phyloP scores from a whole-genome alignment of 371 early-diverging fungal species.

The Cokeromyces recurvatus region DNA sequence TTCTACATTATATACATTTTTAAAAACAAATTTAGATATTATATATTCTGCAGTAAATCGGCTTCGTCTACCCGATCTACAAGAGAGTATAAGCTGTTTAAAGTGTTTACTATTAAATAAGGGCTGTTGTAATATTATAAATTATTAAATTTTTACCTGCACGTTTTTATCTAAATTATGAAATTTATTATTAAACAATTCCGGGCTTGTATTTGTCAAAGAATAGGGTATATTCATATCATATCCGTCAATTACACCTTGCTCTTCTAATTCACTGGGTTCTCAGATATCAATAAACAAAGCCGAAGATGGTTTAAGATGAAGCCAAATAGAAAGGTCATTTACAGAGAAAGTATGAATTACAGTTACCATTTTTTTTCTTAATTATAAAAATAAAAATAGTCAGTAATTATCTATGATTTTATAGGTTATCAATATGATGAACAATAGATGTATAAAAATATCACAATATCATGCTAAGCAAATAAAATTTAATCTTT shows the following conservation, averaged over 20 bases:
- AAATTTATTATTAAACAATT: slow-evolving; percentile 18
- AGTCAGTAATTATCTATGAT: not conserved
- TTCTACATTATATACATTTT: slow-evolving; percentile 13
- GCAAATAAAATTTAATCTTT: no score
- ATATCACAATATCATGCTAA: not conserved
- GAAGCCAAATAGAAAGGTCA: slow-evolving; percentile 4
- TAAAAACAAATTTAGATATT: slow-evolving; percentile 6
- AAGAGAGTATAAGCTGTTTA: slow-evolving; percentile 11
- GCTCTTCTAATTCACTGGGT: slow-evolving; percentile 17
- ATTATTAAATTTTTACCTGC: slow-evolving; percentile 11
- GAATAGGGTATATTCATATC: slow-evolving; percentile 28
- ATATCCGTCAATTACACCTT: slow-evolving; percentile 23
- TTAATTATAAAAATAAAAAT: not conserved
- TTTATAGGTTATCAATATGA: not conserved
- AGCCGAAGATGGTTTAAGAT: not conserved
- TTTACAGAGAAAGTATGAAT: slow-evolving; percentile 3
- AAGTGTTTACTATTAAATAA: no score
- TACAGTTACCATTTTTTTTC: not conserved
- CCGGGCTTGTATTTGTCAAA: slow-evolving; percentile 12
- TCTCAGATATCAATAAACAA: slow-evolving; percentile 32
- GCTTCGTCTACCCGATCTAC: slow-evolving; percentile 25
- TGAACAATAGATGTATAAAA: no score
- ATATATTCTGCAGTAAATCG: slow-evolving; percentile 9
- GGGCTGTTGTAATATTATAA: not conserved
- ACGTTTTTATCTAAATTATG: slow-evolving; percentile 11